Evolutionary conservation across 2,329 filamentous ascomycete species (phyloP).

Genomic region (Aschersonia sp.): DNA sequence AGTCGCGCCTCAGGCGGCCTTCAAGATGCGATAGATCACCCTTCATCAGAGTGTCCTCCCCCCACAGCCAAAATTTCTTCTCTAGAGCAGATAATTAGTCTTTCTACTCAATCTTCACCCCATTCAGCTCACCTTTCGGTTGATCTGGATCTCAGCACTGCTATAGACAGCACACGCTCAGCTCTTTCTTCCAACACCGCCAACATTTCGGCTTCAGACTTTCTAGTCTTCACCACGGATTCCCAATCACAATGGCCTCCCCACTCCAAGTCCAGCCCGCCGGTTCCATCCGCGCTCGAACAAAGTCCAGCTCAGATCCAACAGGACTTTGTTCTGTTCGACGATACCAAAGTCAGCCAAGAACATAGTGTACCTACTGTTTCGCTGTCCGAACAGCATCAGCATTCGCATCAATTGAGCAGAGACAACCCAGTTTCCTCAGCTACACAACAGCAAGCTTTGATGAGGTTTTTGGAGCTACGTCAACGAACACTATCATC

Average conservation of each 20-base stretch:
- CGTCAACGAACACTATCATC: conserved; percentile 39
- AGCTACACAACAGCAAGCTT: not conserved
- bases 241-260: conserved; percentile 68
- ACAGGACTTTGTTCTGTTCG: conserved; percentile 72
- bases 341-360: conserved; percentile 28
- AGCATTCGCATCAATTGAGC: conserved; percentile 32
- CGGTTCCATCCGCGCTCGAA: conserved; percentile 46
- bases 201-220: conserved; percentile 52
- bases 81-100: conserved; percentile 20
- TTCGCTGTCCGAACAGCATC: conserved; percentile 26
- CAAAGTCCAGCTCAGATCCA: conserved; percentile 34
- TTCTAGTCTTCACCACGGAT: conserved; percentile 72
- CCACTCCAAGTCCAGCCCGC: conserved; percentile 49
- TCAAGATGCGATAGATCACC: conserved; percentile 45
- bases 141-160: conserved; percentile 54
- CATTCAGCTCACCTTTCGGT: conserved; percentile 40
- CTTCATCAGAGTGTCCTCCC: conserved; percentile 22
- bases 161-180: conserved; percentile 40
- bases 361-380: conserved; percentile 22
- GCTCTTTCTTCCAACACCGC: conserved; percentile 37
- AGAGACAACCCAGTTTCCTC: conserved; percentile 22
- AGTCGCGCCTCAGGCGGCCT: conserved; percentile 22
- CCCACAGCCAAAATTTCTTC: conserved; percentile 40
- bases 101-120: conserved; percentile 31
- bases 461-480: too few relatives aligned